phyloP scores from a whole-genome alignment of 345 rosid species.

The Citrus sp. region DNA sequence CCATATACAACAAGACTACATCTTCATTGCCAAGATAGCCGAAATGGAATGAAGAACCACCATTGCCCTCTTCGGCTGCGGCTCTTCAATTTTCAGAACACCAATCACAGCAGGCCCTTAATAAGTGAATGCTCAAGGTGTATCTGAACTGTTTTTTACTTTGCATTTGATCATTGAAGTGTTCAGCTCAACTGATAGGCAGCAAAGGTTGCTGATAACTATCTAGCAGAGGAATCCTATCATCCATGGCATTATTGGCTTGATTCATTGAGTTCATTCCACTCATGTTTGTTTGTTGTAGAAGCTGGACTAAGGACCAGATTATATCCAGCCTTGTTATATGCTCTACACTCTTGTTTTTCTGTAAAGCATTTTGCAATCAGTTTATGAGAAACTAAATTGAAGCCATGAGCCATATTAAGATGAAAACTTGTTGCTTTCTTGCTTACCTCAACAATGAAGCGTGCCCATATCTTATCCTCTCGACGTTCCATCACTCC shows the following conservation, averaged over 20 bases:
- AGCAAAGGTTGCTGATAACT: conserved; percentile 29
- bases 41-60: conserved; percentile 11
- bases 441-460: conserved; percentile 68
- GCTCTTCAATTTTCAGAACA: conserved; percentile 22
- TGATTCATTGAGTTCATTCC: conserved; percentile 31
- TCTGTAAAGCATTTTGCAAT: conserved; percentile 37
- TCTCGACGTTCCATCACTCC: conserved; percentile 72
- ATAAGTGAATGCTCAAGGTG: conserved; percentile 28
- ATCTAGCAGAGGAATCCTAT: conserved; percentile 24
- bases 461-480: conserved; percentile 72
- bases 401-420: background rate
- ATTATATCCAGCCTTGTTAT: conserved; percentile 71
- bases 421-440: background rate
- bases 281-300: conserved; percentile 37
- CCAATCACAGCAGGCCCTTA: conserved; percentile 21
- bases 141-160: conserved; percentile 13
- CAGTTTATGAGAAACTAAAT: conserved; percentile 2
- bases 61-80: conserved; percentile 1
- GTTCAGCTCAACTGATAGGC: conserved; percentile 24
- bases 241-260: conserved; percentile 22
- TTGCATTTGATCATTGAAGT: conserved; percentile 10
- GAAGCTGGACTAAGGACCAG: conserved; percentile 76
- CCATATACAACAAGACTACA: conserved; percentile 2
- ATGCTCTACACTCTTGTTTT: conserved; percentile 43
- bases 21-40: conserved; percentile 4